A percentile compares a stretch with the other conserved stretches of the same genome.
Evolutionary conservation across 106 monocot genomes (phyloP).

Genomic region (Dioscorea alata): DNA sequence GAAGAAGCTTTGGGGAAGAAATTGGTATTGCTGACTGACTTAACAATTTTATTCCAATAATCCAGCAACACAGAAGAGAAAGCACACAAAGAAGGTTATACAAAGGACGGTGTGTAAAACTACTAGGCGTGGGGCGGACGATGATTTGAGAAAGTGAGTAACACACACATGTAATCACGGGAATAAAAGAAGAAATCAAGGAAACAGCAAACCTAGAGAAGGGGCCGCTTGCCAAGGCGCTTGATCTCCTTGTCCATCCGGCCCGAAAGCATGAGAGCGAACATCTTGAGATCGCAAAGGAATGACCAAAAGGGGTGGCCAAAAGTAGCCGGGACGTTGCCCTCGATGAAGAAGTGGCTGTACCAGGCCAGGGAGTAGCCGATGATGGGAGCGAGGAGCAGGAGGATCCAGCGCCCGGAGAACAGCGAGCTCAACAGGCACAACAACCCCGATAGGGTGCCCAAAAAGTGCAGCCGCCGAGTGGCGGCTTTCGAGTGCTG

Average conservation of each 20-base stretch:
- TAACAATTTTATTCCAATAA: no score
- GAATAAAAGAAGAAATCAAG: no score
- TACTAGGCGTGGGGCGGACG: no score
- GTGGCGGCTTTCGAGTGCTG: constrained; percentile 75
- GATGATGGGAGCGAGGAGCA: constrained; percentile 38
- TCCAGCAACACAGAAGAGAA: no score
- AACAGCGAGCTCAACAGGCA: constrained; percentile 30
- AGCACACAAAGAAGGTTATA: no score
- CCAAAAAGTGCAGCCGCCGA: constrained; percentile 71
- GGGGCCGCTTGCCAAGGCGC: constrained; percentile 68
- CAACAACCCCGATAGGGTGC: constrained; percentile 45
- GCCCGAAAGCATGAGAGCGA: constrained; percentile 71
- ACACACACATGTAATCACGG: no score
- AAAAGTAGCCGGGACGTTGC: constrained; percentile 66
- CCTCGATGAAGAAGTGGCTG: constrained; percentile 85
- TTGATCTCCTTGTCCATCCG: constrained; percentile 79
- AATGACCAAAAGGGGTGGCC: constrained; percentile 74
- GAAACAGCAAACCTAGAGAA: constrained; percentile 22
- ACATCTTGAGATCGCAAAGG: constrained; percentile 75
- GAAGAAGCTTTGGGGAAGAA: no score
- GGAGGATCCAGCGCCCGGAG: constrained; percentile 19
- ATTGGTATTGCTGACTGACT: no score
- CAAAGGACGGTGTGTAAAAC: no score
- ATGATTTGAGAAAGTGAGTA: no score
- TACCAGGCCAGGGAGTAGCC: constrained; percentile 68